Evolutionary conservation across 1,284 basidiomycete genomes (phyloP).

Genomic region (Irpex lacteus): DNA sequence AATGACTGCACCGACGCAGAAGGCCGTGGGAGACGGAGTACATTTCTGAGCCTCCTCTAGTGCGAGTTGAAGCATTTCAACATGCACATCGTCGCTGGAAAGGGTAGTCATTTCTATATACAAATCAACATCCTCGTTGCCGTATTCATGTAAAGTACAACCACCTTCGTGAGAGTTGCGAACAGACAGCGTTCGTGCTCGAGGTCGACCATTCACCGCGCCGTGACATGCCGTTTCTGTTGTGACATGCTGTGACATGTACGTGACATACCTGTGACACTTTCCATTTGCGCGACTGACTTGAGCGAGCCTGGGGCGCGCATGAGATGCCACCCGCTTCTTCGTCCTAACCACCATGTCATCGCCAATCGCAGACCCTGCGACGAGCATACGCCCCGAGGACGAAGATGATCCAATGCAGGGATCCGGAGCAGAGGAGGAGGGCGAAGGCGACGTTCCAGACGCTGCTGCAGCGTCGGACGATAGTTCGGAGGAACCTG

Average conservation of each 20-base stretch:
- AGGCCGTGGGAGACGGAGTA: constrained; percentile 74
- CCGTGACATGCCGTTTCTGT: not conserved
- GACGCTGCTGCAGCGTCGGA: constrained; percentile 47
- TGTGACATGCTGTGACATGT: not conserved
- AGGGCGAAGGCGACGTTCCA: constrained; percentile 46
- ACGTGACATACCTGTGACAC: not conserved
- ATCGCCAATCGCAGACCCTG: constrained; percentile 39
- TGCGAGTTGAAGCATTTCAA: constrained; percentile 60
- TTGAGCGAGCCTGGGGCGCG: not conserved
- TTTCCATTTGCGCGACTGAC: not conserved
- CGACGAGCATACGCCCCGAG: constrained; percentile 24
- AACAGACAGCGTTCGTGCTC: not conserved
- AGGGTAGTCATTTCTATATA: not conserved
- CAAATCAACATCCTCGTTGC: not conserved
- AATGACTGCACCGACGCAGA: constrained; percentile 92
- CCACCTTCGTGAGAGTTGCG: not conserved
- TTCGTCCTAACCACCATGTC: constrained; percentile 45
- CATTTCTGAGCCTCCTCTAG: constrained; percentile 76
- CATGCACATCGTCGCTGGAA: not conserved
- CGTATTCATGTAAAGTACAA: not conserved
- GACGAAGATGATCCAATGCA: constrained; percentile 59
- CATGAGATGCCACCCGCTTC: constrained; percentile 13
- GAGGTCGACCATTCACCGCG: not conserved
- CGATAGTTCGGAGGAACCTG: constrained; percentile 83
- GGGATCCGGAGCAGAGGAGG: constrained; percentile 47